Evolutionary conservation across 805 yeast genomes (phyloP).

Genomic region (Pichia nakasei): DNA sequence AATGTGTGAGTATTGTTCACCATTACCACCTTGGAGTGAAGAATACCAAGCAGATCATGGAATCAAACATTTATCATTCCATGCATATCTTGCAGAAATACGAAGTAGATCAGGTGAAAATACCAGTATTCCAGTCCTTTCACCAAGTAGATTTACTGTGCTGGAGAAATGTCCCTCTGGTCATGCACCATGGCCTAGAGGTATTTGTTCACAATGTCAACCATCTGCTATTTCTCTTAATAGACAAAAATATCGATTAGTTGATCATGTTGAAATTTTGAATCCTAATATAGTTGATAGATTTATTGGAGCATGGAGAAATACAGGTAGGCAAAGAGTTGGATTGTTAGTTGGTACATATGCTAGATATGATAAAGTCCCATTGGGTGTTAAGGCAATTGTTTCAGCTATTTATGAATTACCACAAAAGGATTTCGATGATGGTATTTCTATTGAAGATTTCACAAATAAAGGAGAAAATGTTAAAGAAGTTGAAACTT

Average conservation of each 20-base stretch:
- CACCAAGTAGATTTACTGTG: conserved; percentile 62
- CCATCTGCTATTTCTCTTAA: conserved; percentile 92
- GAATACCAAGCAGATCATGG: conserved; percentile 63
- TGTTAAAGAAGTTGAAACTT: conserved; percentile 9
- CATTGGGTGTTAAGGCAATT: conserved; percentile 87
- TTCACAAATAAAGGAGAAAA: conserved; percentile 44
- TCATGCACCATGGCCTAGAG: conserved; percentile 90
- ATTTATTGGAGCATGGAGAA: conserved; percentile 90
- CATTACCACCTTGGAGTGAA: conserved; percentile 90
- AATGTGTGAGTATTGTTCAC: conserved; percentile 96
- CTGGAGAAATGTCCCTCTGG: conserved; percentile 62
- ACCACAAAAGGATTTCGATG: conserved; percentile 77
- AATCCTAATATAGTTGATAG: conserved; percentile 63
- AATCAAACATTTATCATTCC: conserved; percentile 84
- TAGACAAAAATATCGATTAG: conserved; percentile 88
- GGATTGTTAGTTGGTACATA: conserved; percentile 83
- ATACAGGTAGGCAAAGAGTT: conserved; percentile 75
- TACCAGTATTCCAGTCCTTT: conserved; percentile 62
- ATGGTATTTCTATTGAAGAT: conserved; percentile 58
- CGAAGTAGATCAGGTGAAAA: conserved; percentile 59
- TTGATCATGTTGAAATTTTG: conserved; percentile 92
- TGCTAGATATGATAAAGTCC: conserved; percentile 70
- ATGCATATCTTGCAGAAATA: conserved; percentile 67
- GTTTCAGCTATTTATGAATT: conserved; percentile 94
- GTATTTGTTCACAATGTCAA: conserved; percentile 94